These are phyloP conservation scores for Fusarium nurragi DNA, from an alignment of 2,329 filamentous ascomycete genomes.

Conservation along the genomic window DNA sequence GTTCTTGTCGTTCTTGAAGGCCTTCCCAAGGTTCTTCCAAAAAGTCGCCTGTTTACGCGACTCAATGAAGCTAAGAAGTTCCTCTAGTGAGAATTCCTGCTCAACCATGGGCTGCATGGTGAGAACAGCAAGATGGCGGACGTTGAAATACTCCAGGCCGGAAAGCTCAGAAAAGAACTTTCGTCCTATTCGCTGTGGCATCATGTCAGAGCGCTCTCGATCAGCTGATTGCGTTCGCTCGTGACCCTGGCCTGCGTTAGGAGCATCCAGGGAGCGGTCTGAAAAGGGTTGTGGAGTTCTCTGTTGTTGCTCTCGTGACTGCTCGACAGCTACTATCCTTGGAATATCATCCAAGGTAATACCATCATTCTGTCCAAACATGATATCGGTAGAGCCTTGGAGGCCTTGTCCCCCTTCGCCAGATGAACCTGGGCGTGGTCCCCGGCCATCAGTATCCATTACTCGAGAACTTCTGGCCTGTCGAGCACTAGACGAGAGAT, in stretches of 20 bases:
- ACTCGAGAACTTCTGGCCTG: slow-evolving; percentile 91
- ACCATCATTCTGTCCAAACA: slow-evolving; percentile 89
- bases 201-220: slow-evolving; percentile 61
- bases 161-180: slow-evolving; percentile 97
- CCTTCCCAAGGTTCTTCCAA: slow-evolving; percentile 98
- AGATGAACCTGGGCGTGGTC: slow-evolving; percentile 78
- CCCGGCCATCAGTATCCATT: slow-evolving; percentile 71
- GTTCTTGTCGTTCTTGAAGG: slow-evolving; percentile 85
- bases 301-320: slow-evolving; percentile 89
- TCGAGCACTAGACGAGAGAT: slow-evolving; percentile 90
- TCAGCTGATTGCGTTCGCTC: slow-evolving; percentile 68
- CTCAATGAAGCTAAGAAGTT: slow-evolving; percentile 91
- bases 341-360: slow-evolving; percentile 96
- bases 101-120: slow-evolving; percentile 94
- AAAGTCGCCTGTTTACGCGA: slow-evolving; percentile 88
- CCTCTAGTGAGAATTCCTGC: slow-evolving; percentile 90
- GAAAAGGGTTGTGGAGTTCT: slow-evolving; percentile 52
- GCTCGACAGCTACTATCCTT: slow-evolving; percentile 92
- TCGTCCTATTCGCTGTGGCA: slow-evolving; percentile 67
- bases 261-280: slow-evolving; percentile 53
- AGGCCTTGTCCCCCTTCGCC: slow-evolving; percentile 62
- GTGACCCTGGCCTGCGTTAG: slow-evolving; percentile 70
- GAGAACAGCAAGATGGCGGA: slow-evolving; percentile 91
- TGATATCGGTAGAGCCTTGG: slow-evolving; percentile 75
- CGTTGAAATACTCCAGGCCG: slow-evolving; percentile 95